A percentile compares a stretch with the other conserved stretches of the same genome.
Conservation (phyloP, 2,329 filamentous ascomycete species). For the Leptographium procerum region DNA sequence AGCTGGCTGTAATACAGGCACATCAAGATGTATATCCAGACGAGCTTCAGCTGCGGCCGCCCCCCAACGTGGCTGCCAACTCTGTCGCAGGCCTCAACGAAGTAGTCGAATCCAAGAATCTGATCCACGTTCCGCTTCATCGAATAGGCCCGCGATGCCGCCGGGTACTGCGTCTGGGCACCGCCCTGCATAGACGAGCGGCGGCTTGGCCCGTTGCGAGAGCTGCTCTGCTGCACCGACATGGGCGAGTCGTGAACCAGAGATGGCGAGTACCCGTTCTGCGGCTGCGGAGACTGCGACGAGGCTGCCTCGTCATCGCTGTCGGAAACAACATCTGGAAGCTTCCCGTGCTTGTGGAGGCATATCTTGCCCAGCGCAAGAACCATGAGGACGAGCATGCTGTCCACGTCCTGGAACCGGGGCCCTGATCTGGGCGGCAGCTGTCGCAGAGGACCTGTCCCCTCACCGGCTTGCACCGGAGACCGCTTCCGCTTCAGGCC, state of each 20-base stretch:
- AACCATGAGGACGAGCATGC: constrained; percentile 71
- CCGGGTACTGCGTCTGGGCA: constrained; percentile 6
- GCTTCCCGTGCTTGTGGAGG: constrained; percentile 32
- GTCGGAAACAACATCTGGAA: constrained; percentile 49
- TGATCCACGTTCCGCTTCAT: constrained; percentile 60
- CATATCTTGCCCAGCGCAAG: constrained; percentile 83
- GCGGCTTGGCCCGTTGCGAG: constrained; percentile 33
- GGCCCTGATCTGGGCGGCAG: constrained; percentile 27
- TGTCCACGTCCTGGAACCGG: constrained; percentile 59
- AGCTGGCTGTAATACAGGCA: constrained; percentile 84
- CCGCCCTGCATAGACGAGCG: constrained; percentile 39
- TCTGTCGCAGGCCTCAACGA: constrained; percentile 75
- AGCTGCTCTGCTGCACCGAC: constrained; percentile 14
- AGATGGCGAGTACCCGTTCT: constrained; percentile 40
- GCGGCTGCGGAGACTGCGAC: constrained; percentile 25
- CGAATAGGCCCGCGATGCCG: not conserved
- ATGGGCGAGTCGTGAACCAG: constrained; percentile 43
- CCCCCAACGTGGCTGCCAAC: constrained; percentile 70
- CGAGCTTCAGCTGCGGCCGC: constrained; percentile 62
- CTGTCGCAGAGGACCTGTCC: constrained; percentile 15
- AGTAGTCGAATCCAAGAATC: constrained; percentile 84
- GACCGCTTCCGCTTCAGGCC: constrained; percentile 46
- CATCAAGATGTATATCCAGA: constrained; percentile 74
- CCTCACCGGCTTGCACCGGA: constrained; percentile 26
- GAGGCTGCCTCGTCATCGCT: constrained; percentile 19